Conservation (phyloP, 2,329 filamentous ascomycete genomes). For the Elsinoe perseae region DNA sequence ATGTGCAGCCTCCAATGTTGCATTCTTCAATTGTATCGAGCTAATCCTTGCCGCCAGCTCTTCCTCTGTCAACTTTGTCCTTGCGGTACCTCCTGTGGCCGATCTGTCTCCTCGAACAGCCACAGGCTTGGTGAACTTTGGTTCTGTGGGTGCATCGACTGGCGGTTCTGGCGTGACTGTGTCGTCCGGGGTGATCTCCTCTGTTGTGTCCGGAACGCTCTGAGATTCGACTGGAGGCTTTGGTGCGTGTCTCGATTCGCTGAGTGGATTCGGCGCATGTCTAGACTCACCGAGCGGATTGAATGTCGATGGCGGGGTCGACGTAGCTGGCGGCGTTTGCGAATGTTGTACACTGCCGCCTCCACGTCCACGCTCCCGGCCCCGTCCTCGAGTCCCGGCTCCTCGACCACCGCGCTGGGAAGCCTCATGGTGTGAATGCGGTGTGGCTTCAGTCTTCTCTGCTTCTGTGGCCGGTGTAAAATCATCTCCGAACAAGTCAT, state of each 20-base stretch:
- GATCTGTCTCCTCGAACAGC: conserved; percentile 31
- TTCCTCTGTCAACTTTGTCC: conserved; percentile 57
- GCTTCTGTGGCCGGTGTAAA: conserved; percentile 41
- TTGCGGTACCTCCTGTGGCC: conserved; percentile 30
- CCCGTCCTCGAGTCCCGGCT: conserved; percentile 21
- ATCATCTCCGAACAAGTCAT: conserved; percentile 46
- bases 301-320: neutral
- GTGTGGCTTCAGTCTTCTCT: conserved; percentile 22
- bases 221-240: conserved; percentile 12
- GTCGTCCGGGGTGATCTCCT: conserved; percentile 15
- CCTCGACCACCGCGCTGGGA: conserved; percentile 15
- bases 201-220: conserved; percentile 16
- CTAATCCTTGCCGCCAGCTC: conserved; percentile 55
- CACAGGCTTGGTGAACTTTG: conserved; percentile 17
- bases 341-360: conserved; percentile 6
- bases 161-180: neutral
- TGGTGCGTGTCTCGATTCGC: conserved; percentile 5
- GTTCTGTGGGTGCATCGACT: conserved; percentile 22
- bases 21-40: conserved; percentile 54
- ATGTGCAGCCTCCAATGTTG: conserved; percentile 52
- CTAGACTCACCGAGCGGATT: conserved; percentile 15
- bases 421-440: conserved; percentile 13
- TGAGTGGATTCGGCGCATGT: conserved; percentile 17
- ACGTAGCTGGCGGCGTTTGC: neutral
- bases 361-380: conserved; percentile 23